Evolutionary conservation across 1,284 basidiomycete genomes (phyloP).

Genomic region (Thelephora terrestris): DNA sequence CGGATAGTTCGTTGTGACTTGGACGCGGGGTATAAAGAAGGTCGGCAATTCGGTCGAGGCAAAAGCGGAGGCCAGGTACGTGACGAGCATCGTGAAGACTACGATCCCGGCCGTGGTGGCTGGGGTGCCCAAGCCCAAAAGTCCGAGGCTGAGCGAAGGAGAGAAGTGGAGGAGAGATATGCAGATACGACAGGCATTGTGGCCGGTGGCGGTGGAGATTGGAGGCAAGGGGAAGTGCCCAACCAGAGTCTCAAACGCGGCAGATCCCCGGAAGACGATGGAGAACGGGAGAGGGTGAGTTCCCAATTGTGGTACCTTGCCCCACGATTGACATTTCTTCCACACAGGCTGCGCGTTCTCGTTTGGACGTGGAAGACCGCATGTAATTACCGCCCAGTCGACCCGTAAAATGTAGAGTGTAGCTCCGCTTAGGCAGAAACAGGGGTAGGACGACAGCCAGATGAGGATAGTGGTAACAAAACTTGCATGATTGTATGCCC

Average conservation of each 20-base stretch:
- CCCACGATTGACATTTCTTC: conserved; percentile 3
- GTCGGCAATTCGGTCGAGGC: conserved; percentile 94
- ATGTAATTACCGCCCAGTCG: background rate
- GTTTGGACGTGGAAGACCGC: conserved; percentile 15
- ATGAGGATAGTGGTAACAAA: background rate
- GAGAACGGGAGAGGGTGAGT: conserved; percentile 45
- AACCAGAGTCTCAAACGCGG: conserved; percentile 44
- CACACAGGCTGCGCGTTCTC: conserved; percentile 41
- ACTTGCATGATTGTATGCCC: background rate
- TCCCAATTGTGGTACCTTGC: conserved; percentile 5
- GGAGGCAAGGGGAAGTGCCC: conserved; percentile 53
- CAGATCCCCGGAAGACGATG: conserved; percentile 64
- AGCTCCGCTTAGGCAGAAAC: too few relatives aligned
- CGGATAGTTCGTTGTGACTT: conserved; percentile 97
- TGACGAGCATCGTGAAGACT: conserved; percentile 96
- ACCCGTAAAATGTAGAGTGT: too few relatives aligned
- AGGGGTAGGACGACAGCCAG: too few relatives aligned
- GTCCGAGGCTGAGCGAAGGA: conserved; percentile 66
- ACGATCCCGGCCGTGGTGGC: conserved; percentile 90
- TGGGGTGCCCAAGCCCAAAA: conserved; percentile 90
- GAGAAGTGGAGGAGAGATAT: conserved; percentile 86
- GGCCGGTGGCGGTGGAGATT: conserved; percentile 77
- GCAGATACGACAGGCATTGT: conserved; percentile 73
- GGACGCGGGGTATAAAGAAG: conserved; percentile 96
- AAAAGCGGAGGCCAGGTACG: conserved; percentile 94